phyloP scores from a whole-genome alignment of 208 protist genomes.

The Strigomonas oncopelti region DNA sequence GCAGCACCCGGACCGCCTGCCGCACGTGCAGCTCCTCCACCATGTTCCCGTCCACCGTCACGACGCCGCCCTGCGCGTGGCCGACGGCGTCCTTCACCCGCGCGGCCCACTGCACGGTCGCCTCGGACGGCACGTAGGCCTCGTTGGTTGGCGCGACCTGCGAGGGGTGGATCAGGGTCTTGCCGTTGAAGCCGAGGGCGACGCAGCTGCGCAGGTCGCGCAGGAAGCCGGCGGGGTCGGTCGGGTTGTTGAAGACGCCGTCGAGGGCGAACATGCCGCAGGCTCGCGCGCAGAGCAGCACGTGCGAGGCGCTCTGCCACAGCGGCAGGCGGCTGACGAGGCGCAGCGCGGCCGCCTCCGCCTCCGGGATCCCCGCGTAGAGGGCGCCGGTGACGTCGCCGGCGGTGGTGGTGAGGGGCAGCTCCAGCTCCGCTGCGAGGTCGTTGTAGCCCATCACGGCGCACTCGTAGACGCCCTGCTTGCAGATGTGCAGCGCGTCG shows the following conservation, averaged over 20 bases:
- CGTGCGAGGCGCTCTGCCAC: conserved; percentile 47
- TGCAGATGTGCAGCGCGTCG: conserved; percentile 63
- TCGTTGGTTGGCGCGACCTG: conserved; percentile 68
- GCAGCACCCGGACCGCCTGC: conserved; percentile 35
- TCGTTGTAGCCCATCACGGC: conserved; percentile 74
- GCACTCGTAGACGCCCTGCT: conserved; percentile 51
- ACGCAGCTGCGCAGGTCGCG: conserved; percentile 43
- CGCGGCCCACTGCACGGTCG: conserved; percentile 64
- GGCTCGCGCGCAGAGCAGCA: conserved; percentile 60
- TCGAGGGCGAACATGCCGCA: conserved; percentile 70
- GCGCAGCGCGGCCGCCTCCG: conserved; percentile 17
- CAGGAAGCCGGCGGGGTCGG: conserved; percentile 61
- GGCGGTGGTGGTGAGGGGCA: conserved; percentile 18
- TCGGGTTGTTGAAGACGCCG: conserved; percentile 70
- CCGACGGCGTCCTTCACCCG: conserved; percentile 36
- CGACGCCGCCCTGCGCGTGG: conserved; percentile 24
- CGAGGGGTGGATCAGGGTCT: conserved; percentile 62
- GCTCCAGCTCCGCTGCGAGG: conserved; percentile 46
- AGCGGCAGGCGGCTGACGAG: conserved; percentile 38
- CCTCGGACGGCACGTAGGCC: conserved; percentile 49
- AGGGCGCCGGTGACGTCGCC: background rate
- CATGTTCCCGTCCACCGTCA: conserved; percentile 57
- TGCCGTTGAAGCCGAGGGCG: conserved; percentile 78
- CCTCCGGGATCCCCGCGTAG: background rate
- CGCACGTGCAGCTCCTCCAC: conserved; percentile 66